Evolutionary conservation across 2,329 filamentous ascomycete species (phyloP).

Genomic region (Cyphellophora attinorum): DNA sequence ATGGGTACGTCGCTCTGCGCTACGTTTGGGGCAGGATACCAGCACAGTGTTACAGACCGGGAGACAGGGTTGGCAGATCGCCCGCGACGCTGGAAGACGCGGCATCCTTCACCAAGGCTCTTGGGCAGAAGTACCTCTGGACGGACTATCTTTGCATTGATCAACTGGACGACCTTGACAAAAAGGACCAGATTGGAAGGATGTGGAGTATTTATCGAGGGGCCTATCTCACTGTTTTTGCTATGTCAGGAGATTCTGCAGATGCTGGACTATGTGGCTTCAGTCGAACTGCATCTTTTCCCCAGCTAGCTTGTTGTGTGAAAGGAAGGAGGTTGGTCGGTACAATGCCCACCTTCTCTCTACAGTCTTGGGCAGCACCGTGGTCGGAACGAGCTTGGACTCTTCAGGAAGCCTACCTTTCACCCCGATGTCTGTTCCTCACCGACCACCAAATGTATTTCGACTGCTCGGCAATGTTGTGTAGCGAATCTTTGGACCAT

Average conservation of each 20-base stretch:
- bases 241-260: neutral
- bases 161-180: neutral
- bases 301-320: neutral
- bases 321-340: neutral
- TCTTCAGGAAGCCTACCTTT: conserved; percentile 25
- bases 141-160: conserved; percentile 7
- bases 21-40: no score
- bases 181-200: neutral
- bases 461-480: no score
- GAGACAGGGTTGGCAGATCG: no score
- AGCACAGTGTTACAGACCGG: no score
- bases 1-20: no score
- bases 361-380: neutral
- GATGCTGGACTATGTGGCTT: neutral
- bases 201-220: conserved; percentile 2
- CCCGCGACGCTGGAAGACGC: conserved; percentile 9
- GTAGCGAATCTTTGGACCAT: no score
- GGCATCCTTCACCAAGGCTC: conserved; percentile 1
- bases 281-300: neutral
- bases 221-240: neutral
- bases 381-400: conserved; percentile 23
- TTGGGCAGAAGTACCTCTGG: conserved; percentile 7
- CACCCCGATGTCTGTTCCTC: conserved; percentile 23
- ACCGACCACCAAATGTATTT: no score
- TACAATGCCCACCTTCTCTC: neutral